phyloP scores from a whole-genome alignment of 192 early-diverging fungal genomes.

The Chytriomyces sp. region DNA sequence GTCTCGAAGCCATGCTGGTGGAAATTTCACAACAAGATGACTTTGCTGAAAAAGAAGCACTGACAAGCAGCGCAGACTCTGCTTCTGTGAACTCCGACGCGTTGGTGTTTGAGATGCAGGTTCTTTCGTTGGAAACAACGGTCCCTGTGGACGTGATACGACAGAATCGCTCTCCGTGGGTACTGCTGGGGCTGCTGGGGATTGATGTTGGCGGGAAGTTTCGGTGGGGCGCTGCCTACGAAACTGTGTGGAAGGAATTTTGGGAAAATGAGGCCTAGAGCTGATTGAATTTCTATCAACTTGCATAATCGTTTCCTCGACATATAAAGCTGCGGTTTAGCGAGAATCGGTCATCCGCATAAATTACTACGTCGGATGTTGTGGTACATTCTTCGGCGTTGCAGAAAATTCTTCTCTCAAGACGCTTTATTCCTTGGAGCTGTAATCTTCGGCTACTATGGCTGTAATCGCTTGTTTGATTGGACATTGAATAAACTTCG shows the following conservation, averaged over 20 bases:
- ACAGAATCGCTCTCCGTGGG: slow-evolving; percentile 9
- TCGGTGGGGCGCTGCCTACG: slow-evolving; percentile 14
- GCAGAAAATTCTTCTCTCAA: too few species aligned
- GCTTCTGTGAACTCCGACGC: neutral
- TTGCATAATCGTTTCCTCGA: too few species aligned
- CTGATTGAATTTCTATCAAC: too few species aligned
- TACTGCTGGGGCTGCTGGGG: slow-evolving; percentile 14
- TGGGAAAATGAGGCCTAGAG: neutral
- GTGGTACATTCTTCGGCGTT: too few species aligned
- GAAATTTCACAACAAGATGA: neutral
- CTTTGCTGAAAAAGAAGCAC: neutral
- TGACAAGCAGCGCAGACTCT: neutral
- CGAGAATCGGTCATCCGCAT: too few species aligned
- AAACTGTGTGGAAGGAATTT: slow-evolving; percentile 2
- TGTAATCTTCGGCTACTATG: too few species aligned
- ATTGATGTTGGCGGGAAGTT: neutral
- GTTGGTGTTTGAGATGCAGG: neutral
- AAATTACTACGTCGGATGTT: too few species aligned
- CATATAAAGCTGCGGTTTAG: too few species aligned
- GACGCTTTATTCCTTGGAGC: too few species aligned
- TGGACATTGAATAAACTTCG: too few species aligned
- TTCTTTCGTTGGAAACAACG: slow-evolving; percentile 1
- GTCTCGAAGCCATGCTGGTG: neutral
- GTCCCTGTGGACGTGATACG: neutral
- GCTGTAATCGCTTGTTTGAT: too few species aligned